These are phyloP conservation scores for Blechomonas ayalai DNA, from an alignment of 208 protist species.

Conservation along the genomic window DNA sequence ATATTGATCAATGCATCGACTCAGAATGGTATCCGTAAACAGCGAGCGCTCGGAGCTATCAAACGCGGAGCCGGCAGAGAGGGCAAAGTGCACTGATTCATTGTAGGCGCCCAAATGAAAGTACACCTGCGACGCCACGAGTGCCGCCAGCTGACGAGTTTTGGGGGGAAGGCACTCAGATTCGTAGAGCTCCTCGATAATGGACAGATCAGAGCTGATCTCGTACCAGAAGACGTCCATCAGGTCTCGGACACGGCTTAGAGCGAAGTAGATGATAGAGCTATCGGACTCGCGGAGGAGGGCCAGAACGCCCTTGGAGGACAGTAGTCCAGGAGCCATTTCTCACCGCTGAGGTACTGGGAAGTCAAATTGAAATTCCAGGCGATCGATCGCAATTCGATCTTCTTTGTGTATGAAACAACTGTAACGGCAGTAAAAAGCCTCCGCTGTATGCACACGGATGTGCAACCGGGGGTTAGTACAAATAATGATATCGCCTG, in stretches of 20 bases:
- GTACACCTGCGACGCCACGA: conserved; percentile 95
- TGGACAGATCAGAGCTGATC: conserved; percentile 61
- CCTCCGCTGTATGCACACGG: too few species aligned
- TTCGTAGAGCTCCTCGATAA: conserved; percentile 82
- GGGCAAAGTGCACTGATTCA: conserved; percentile 93
- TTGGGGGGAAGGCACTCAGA: conserved; percentile 40
- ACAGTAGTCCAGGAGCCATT: conserved; percentile 57
- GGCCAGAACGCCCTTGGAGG: conserved; percentile 74
- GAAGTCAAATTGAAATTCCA: too few species aligned
- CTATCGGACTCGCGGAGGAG: conserved; percentile 69
- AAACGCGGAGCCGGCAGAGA: conserved; percentile 93
- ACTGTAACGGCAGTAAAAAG: too few species aligned
- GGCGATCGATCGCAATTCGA: too few species aligned
- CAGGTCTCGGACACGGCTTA: conserved; percentile 59
- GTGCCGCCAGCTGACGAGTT: conserved; percentile 75
- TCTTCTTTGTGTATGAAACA: too few species aligned
- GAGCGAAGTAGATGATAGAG: conserved; percentile 64
- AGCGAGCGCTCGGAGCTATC: conserved; percentile 77
- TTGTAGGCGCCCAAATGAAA: conserved; percentile 97
- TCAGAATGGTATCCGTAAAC: conserved; percentile 88
- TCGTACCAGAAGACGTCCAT: conserved; percentile 90
- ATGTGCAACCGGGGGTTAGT: too few species aligned
- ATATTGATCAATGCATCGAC: conserved; percentile 94
- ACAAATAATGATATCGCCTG: too few species aligned
- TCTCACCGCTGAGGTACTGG: too few species aligned